Evolutionary conservation across 352 stramenopile species (phyloP).

Genomic region (Globisporangium acanthophoron): DNA sequence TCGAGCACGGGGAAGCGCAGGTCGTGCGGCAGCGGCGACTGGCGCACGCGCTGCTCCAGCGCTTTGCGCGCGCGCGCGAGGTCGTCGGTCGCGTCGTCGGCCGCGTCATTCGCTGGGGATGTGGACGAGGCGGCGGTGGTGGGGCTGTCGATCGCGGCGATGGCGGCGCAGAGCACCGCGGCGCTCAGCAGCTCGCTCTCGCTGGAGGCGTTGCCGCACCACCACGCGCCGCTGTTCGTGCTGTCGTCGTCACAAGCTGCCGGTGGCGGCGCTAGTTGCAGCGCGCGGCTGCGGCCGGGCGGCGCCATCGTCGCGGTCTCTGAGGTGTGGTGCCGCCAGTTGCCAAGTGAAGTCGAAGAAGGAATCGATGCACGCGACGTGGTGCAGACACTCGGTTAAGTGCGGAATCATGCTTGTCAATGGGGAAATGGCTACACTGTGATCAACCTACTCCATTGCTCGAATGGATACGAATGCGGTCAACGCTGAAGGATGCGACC

Average conservation of each 20-base stretch:
- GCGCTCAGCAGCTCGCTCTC: slow-evolving; percentile 73
- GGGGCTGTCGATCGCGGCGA: slow-evolving; percentile 19
- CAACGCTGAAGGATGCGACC: too few relatives aligned
- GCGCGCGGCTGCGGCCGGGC: not conserved
- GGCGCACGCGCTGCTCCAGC: slow-evolving; percentile 50
- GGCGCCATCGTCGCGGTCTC: not conserved
- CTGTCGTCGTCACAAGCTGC: not conserved
- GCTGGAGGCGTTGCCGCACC: slow-evolving; percentile 40
- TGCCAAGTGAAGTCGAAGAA: not conserved
- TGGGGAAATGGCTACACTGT: too few relatives aligned
- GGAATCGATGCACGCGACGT: too few relatives aligned
- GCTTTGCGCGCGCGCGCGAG: slow-evolving; percentile 18
- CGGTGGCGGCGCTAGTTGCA: not conserved
- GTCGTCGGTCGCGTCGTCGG: slow-evolving; percentile 13
- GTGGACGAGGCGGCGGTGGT: slow-evolving; percentile 3
- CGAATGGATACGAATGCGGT: too few relatives aligned
- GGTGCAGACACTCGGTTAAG: too few relatives aligned
- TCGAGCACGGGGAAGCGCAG: slow-evolving; percentile 48
- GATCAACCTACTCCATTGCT: too few relatives aligned
- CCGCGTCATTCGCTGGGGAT: slow-evolving; percentile 10
- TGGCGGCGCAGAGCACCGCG: slow-evolving; percentile 65
- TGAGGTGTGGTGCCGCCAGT: not conserved
- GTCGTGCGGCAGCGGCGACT: slow-evolving; percentile 62
- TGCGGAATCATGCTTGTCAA: too few relatives aligned
- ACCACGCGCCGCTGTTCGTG: slow-evolving; percentile 28